Evolutionary conservation across 2,329 filamentous ascomycete species (phyloP), one percentile per base, ranked within the genome.

Genomic region (Penicillium sp.): DNA sequence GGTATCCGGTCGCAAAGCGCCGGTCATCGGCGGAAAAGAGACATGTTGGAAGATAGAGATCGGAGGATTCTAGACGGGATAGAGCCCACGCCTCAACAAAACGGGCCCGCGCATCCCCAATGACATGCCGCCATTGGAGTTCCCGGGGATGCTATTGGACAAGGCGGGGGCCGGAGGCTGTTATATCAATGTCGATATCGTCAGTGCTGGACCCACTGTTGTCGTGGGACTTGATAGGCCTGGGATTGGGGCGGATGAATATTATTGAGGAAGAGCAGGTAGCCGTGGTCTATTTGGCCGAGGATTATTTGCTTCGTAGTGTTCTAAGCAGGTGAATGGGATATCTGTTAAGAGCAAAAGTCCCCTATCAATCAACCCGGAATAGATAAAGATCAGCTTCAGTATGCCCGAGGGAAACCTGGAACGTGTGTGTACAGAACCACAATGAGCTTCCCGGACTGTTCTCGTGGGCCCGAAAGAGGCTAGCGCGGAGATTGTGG

Each of bases 11-110:
- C 33, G 28, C 24, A 23, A 38, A 61, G 41, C 42, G 52, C 61
- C 61, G 61, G 61, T 63, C 49, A 51, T 62, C 61, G 59, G 59
- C 59, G 56, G 42, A 56, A 55, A 50, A 13, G 9, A 13, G 36
- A 9, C 4, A 31, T 3, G 9, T 16, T 12, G 33, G n/a, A 31
- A 21, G 44, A 24, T 10, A 23, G 42, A 49, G 52, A 56, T 42
- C 59, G 59, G 60, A 61, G 53, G 50, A 57, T 58, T 51, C 45
- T 42, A 42, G 44, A 42, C 24, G 16, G 8, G 8, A 18, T 42
- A 53, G 49, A 42, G 28, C 7, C 12, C 2, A 38, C 39, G 31
- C 13, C 45, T 49, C 47, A 48, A 53, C 49, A 49, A 54, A 56
- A 42, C 36, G 26, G 42, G 45, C 38, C 42, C 52, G 34, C 46